Base-by-base conservation (phyloP, 2,329 filamentous ascomycete genomes). In the Ophiostoma ulmi region DNA sequence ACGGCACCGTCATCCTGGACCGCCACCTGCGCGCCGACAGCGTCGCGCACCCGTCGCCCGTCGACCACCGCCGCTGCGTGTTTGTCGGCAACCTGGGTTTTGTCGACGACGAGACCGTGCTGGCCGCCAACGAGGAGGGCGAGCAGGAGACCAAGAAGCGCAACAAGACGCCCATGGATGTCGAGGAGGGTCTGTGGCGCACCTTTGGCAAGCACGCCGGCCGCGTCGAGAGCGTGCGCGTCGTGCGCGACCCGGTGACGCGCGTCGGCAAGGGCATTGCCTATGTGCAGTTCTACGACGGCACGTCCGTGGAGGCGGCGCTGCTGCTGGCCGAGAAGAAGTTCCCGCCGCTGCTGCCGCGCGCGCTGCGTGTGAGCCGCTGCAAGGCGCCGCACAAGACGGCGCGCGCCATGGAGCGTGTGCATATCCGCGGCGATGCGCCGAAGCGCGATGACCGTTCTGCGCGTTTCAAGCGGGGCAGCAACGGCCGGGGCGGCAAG, bases 61-160 rank as follows among this genome's bases (percentile, higher is more conserved):
- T 90, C 22, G 94, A 97, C 77, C 89, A 97, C 79, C 89, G 91
- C 72, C 91, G 94, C 70, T 99, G 95, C 79, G 90, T 99, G 20
- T 99, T 99, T 77, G 92, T 99, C 36, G 95, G 95, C 66, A 99
- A 99, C 77, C 86, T 99, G 1, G 93, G 93, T 68, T 99, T 99
- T 76, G 92, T 99, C 20, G 94, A 97, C 76, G 93, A 97, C 75
- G 94, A 97, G 81, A 91, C 87, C 55, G 84, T 90, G 68, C n/a
- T 72, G 3, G 80, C 91, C 31, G 86, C 86, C 69, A 87, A 87
- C 68, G 85, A 90, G 64, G 88, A 86, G 58, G 87, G 75, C 0
- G 77, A 77, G 72, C 38, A 20, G 41, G 13, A 20, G 13, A 48
- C 67, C 39, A 88, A 76, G 71, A 88, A 77, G 71, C 88, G 88